Conservation (phyloP, 208 protist genomes). For the Crithidia sp. region DNA sequence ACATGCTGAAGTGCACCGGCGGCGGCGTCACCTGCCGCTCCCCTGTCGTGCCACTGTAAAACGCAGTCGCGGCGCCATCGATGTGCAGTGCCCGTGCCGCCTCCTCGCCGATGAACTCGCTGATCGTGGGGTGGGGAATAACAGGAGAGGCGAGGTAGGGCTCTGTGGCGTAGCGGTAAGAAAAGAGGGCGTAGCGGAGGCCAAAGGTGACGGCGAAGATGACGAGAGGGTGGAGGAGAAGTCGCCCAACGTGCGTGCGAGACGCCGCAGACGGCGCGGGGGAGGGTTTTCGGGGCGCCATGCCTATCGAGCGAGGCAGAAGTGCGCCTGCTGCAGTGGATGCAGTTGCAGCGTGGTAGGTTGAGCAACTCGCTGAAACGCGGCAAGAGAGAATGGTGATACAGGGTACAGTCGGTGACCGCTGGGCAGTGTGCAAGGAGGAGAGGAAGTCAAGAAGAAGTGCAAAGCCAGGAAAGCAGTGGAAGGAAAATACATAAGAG, state of each 20-base stretch:
- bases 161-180: slow-evolving; percentile 20
- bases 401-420: no score
- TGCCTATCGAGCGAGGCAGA: background rate
- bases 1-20: slow-evolving; percentile 39
- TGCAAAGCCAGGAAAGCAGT: no score
- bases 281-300: background rate
- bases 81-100: background rate
- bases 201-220: slow-evolving; percentile 27
- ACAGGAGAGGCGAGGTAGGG: slow-evolving; percentile 22
- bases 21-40: slow-evolving; percentile 29
- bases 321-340: no score
- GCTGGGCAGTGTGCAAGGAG: no score
- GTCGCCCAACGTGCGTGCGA: slow-evolving; percentile 10
- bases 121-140: slow-evolving; percentile 25
- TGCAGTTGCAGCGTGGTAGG: no score
- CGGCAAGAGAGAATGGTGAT: no score
- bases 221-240: slow-evolving; percentile 20
- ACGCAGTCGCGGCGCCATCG: slow-evolving; percentile 12
- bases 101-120: slow-evolving; percentile 10
- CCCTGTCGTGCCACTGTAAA: slow-evolving; percentile 8
- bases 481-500: no score
- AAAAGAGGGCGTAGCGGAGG: slow-evolving; percentile 15
- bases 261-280: background rate
- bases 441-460: no score
- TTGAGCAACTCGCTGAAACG: no score